Percentiles rank a stretch among this genome's conserved stretches.
Conservation (phyloP, 2,329 filamentous ascomycete species). For the Tolypocladium pustulatum region DNA sequence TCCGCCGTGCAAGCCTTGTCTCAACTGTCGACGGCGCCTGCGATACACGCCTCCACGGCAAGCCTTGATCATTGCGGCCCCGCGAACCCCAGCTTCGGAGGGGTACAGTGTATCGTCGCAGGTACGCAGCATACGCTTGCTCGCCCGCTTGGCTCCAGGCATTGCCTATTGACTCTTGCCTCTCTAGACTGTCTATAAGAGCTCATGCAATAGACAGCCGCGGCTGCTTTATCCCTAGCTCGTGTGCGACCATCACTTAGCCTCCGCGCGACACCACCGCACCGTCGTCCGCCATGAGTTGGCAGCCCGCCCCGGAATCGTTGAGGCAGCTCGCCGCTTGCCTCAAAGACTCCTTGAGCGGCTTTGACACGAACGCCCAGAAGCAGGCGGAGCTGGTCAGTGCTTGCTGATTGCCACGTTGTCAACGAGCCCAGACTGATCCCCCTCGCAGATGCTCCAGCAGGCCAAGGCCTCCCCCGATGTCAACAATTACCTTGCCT, state of each 20-base stretch:
- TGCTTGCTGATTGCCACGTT: not conserved
- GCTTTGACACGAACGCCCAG: slow-evolving; percentile 66
- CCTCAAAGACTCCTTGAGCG: slow-evolving; percentile 85
- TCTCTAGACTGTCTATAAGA: not conserved
- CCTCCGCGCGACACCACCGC: not conserved
- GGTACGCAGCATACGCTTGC: not conserved
- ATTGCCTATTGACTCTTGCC: not conserved
- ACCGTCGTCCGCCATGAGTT: slow-evolving; percentile 55
- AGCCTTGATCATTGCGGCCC: not conserved
- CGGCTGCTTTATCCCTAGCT: not conserved
- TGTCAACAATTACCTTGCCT: slow-evolving; percentile 95
- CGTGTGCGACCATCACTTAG: not conserved
- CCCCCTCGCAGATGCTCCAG: slow-evolving; percentile 64
- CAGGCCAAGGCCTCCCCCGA: slow-evolving; percentile 84
- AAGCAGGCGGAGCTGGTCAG: slow-evolving; percentile 83
- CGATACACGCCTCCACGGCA: not conserved
- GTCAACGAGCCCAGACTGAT: slow-evolving; percentile 2
- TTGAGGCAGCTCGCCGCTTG: slow-evolving; percentile 81
- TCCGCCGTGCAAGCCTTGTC: not conserved
- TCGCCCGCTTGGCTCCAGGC: not conserved
- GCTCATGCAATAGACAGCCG: not conserved
- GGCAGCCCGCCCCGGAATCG: slow-evolving; percentile 83
- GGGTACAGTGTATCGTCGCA: not conserved
- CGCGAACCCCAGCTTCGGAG: not conserved
- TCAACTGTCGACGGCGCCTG: not conserved